Base-by-base conservation (phyloP, 495 filamentous ascomycete genomes). In the Penicillium pancosmium region DNA sequence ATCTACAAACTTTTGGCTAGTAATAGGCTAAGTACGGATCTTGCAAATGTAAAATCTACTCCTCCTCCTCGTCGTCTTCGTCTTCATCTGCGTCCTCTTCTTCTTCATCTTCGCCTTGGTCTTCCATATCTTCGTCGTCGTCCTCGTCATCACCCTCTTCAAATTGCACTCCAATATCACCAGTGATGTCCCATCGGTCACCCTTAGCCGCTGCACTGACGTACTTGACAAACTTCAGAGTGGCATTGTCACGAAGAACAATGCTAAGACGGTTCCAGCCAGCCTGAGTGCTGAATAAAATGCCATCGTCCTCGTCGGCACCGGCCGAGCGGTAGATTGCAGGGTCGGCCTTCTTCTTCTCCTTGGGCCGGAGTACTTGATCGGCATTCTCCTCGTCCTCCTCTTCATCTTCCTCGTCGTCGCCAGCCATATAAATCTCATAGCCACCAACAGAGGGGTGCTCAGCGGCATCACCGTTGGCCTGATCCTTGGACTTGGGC, bases 211-310 rank as follows among this genome's bases (percentile, higher is more conserved):
- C 81, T 15, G 77, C 79, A 77, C 89, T 93, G 38, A 98, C 90
- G 72, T 97, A 99, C 80, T 98, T 99, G 67, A 97, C 92, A 69
- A 98, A 98, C 74, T 88, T 85, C 66, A 98, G 80, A 8, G 89
- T 87, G 8, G 91, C 92, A 52, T 82, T 84, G 68, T 99, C 94
- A 48, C 95, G 84, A 47, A 99, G 76, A 13, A 98, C 95, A 47
- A 99, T 83, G 63, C 85, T 89, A 72, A 98, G 80, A 43, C 86
- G 87, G 73, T 97, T 97, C 93, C 93, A 98, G 10, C 86, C 79
- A 0, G 92, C 89, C 1, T 91, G 87, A 70, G 90, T 91, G 68
- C 86, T 91, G 78, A 98, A 96, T 12, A 98, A 81, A 54, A 97
- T 89, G 19, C 91, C 91, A 66, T 96, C 93, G 55, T 97, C 93